These are phyloP conservation scores for Craterostigma plantagineum DNA, from an alignment of 257 asterid species.

Conservation along the genomic window DNA sequence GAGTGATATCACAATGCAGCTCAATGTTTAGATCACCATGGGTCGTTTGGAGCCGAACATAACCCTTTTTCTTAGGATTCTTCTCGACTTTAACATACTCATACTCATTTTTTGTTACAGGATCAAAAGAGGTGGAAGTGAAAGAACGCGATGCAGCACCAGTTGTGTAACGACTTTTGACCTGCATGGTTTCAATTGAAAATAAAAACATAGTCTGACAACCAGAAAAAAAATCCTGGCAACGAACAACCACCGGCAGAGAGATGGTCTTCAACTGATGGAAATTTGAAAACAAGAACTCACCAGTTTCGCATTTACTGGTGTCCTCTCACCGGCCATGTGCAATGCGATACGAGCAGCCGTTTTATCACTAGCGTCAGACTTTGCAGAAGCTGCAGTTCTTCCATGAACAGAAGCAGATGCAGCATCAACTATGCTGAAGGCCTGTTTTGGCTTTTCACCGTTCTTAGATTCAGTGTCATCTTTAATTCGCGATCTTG, in stretches of 20 bases:
- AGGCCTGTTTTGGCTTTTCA: conserved; percentile 41
- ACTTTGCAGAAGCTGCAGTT: conserved; percentile 91
- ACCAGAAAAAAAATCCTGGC: too few species aligned
- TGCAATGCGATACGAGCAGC: conserved; percentile 98
- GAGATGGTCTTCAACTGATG: too few species aligned
- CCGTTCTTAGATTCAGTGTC: conserved; percentile 28
- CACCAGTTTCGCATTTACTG: conserved; percentile 84
- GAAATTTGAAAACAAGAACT: conserved; percentile 15
- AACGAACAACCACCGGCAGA: too few species aligned
- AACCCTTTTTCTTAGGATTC: conserved; percentile 86
- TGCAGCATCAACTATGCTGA: conserved; percentile 95
- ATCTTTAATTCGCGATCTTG: conserved; percentile 84
- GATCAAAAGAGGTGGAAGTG: conserved; percentile 88
- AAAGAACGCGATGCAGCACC: conserved; percentile 97
- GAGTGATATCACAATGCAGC: conserved; percentile 89
- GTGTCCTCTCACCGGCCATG: conserved; percentile 90
- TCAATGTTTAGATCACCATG: conserved; percentile 95
- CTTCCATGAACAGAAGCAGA: conserved; percentile 97
- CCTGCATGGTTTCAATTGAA: conserved; percentile 26
- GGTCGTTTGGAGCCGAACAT: conserved; percentile 70
- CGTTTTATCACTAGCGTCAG: conserved; percentile 68
- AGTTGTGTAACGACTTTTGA: conserved; percentile 79
- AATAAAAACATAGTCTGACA: too few species aligned
- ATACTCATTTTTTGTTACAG: conserved; percentile 70
- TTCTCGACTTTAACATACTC: conserved; percentile 93